Evolutionary conservation across 2,329 filamentous ascomycete genomes (phyloP), one percentile per base, ranked within the genome.

Genomic region (Aaosphaeria arxii): DNA sequence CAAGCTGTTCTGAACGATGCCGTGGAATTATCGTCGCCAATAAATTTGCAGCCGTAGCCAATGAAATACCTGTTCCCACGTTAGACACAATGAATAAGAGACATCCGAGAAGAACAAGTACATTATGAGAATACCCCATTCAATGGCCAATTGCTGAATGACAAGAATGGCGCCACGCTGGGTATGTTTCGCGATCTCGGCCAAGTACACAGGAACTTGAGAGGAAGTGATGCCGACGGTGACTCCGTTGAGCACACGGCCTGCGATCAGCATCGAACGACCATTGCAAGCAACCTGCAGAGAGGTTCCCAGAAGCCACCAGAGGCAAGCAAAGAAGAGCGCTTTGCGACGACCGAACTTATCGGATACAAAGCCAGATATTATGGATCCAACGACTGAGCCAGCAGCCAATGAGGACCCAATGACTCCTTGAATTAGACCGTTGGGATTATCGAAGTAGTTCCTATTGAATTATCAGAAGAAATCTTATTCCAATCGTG

Each of bases 361-460:
- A 58, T 80, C 72, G n/a, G 74, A 78, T 4, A 77, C 56, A 1
- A 68, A 69, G 9, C 83, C 83, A 69, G 77, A 74, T 11, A 75
- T 71, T 6, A 76, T 52, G 3, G 74, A 73, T 1, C 76, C 77
- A 31, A 78, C 53, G 17, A 79, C 69, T 0, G 75, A 78, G 9
- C 77, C 77, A 17, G 71, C 77, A 30, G 77, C 75, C 5, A 79
- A 65, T n/a, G 76, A 67, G 30, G 75, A 71, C 31, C 72, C 73
- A 46, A 80, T 81, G 31, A 68, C 75, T 40, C 77, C 78, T 59
- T 80, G 77, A 2, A 63, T 58, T 13, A 76, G 59, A 11, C 74
- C 74, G 40, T 72, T 63, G 6, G 78, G 79, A 42, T 77, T 75
- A 56, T 80, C 55, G 58, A 81, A 81, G 54, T 75, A 81, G 5